Percentiles rank a stretch among this genome's conserved stretches.
These are phyloP conservation scores for Chytriomyces hyalinus DNA, from an alignment of 192 early-diverging fungal species.

Conservation along the genomic window DNA sequence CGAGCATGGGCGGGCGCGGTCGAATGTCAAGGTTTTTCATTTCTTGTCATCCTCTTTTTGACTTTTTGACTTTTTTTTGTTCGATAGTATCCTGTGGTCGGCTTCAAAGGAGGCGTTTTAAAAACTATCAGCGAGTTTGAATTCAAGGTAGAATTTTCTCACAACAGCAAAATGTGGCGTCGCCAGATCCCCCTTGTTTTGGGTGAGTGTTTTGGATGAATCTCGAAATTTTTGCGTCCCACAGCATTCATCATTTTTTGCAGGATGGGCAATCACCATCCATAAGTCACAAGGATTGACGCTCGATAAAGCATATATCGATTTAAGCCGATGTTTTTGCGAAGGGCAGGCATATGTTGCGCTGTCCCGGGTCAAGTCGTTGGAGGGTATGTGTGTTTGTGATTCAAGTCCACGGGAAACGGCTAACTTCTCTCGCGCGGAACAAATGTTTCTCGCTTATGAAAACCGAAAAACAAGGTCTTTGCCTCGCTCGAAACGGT, in stretches of 20 bases:
- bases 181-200: background rate
- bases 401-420: background rate
- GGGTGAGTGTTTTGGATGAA: background rate
- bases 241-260: background rate
- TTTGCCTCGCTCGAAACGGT: background rate
- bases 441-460: background rate
- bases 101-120: background rate
- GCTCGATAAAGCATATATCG: constrained; percentile 28
- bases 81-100: background rate
- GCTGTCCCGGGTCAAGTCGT: constrained; percentile 13
- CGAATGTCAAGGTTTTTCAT: background rate
- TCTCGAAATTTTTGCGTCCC: background rate
- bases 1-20: background rate
- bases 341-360: constrained; percentile 31
- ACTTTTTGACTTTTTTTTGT: too few species aligned
- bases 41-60: too few species aligned
- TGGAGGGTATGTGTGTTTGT: background rate
- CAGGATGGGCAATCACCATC: constrained; percentile 29
- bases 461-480: background rate
- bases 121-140: background rate
- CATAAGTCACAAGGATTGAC: constrained; percentile 31
- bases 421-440: background rate
- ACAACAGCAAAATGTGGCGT: constrained; percentile 9
- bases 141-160: background rate
- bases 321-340: constrained; percentile 6